Conservation (phyloP, 495 filamentous ascomycete genomes). For the Amorphotheca resinae region DNA sequence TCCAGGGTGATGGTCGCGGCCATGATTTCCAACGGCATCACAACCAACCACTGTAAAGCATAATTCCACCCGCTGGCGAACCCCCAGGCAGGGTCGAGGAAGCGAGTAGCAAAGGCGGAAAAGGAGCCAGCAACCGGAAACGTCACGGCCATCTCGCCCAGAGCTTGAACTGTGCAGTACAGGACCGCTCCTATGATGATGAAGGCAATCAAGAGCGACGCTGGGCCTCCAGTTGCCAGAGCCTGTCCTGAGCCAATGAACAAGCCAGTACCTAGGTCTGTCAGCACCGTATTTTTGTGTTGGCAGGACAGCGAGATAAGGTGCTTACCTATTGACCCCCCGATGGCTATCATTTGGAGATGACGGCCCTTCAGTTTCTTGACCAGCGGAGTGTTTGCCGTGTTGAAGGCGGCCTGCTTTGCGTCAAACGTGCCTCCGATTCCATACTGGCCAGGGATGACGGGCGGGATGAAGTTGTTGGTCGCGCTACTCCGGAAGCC, state of each 20-base stretch:
- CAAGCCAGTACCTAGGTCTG: constrained; percentile 60
- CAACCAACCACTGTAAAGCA: constrained; percentile 69
- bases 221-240: constrained; percentile 69
- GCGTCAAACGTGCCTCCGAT: constrained; percentile 54
- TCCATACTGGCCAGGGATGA: constrained; percentile 6
- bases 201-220: constrained; percentile 76
- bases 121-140: constrained; percentile 86
- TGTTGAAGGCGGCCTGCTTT: constrained; percentile 60
- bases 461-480: background rate
- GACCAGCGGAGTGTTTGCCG: constrained; percentile 64
- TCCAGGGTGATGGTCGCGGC: constrained; percentile 78
- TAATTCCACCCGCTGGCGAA: constrained; percentile 97
- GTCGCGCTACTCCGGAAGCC: constrained; percentile 13
- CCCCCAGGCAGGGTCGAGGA: constrained; percentile 90
- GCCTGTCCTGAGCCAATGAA: constrained; percentile 82
- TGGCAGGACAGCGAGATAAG: constrained; percentile 32
- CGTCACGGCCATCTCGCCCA: constrained; percentile 80
- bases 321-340: constrained; percentile 84
- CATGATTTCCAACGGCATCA: constrained; percentile 81
- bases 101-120: constrained; percentile 83
- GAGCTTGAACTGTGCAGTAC: constrained; percentile 85
- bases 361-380: constrained; percentile 72
- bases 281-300: background rate
- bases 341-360: constrained; percentile 95
- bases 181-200: constrained; percentile 74